A percentile compares a stretch with the other conserved stretches of the same genome.
Conservation (phyloP, 345 rosid species). For the Barbarea vulgaris region DNA sequence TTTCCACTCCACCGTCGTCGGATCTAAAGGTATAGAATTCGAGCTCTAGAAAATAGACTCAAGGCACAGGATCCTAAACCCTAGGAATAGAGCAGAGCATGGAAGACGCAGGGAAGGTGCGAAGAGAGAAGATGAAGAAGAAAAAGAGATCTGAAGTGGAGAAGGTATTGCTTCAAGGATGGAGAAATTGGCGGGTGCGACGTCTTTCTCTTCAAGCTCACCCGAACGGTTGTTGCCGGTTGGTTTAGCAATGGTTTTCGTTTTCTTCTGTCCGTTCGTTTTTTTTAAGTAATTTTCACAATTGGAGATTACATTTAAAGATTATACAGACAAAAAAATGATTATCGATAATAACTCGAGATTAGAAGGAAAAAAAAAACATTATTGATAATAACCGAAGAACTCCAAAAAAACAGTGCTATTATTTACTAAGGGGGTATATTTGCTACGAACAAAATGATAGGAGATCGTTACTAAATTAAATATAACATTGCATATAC, state of each 20-base stretch:
- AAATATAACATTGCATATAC: background rate
- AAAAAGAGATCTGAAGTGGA: slow-evolving; percentile 40
- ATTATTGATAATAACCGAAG: background rate
- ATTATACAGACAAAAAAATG: background rate
- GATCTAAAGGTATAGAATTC: slow-evolving; percentile 29
- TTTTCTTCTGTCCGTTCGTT: background rate
- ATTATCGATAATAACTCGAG: background rate
- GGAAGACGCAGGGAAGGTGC: background rate
- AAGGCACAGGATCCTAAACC: slow-evolving; percentile 36
- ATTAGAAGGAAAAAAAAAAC: background rate
- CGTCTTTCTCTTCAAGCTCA: slow-evolving; percentile 49
- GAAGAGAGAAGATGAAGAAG: background rate
- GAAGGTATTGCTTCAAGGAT: slow-evolving; percentile 75
- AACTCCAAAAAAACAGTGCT: no score
- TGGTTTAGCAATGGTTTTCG: slow-evolving; percentile 25
- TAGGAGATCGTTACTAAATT: background rate
- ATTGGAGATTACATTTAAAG: background rate
- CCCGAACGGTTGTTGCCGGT: slow-evolving; percentile 41
- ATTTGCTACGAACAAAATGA: background rate
- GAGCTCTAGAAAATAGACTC: slow-evolving; percentile 34
- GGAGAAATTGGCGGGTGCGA: slow-evolving; percentile 56
- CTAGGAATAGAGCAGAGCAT: slow-evolving; percentile 10
- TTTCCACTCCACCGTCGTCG: background rate
- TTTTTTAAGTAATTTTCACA: background rate
- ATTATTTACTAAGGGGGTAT: no score